phyloP scores from a whole-genome alignment of 2,329 filamentous ascomycete genomes.

The Lecanicillium sp. region DNA sequence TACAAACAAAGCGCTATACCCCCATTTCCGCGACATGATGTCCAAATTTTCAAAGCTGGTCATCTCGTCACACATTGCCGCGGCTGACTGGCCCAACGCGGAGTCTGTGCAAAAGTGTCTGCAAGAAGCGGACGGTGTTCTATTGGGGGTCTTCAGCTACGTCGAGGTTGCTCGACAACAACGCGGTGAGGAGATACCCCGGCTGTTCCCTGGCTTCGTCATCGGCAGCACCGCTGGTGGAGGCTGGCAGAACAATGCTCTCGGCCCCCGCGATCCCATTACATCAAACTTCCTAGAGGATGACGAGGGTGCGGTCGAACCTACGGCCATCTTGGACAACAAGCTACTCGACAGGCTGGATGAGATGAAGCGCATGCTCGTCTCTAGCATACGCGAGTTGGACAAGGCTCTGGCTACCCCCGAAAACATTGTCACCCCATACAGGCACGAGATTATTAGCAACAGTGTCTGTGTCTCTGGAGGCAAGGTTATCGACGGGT shows the following conservation, averaged over 20 bases:
- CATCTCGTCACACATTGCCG: slow-evolving; percentile 94
- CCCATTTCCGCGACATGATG: slow-evolving; percentile 99
- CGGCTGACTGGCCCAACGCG: slow-evolving; percentile 88
- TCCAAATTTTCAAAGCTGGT: slow-evolving; percentile 99
- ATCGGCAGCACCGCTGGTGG: slow-evolving; percentile 77
- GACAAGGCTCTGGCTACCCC: slow-evolving; percentile 74
- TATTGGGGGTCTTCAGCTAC: slow-evolving; percentile 91
- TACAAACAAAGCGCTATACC: slow-evolving; percentile 93
- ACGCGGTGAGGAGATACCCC: slow-evolving; percentile 83
- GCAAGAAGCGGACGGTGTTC: slow-evolving; percentile 93
- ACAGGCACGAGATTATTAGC: slow-evolving; percentile 71
- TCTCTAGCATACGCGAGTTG: slow-evolving; percentile 78
- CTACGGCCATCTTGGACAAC: slow-evolving; percentile 66
- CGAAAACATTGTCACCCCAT: slow-evolving; percentile 75
- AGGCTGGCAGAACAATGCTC: slow-evolving; percentile 74
- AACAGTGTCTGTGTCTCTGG: slow-evolving; percentile 77
- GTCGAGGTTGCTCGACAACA: slow-evolving; percentile 93
- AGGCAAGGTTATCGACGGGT: slow-evolving; percentile 76
- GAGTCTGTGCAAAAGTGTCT: slow-evolving; percentile 94
- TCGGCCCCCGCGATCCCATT: slow-evolving; percentile 61
- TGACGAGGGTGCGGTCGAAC: slow-evolving; percentile 65
- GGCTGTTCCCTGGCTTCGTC: slow-evolving; percentile 90
- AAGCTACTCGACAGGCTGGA: slow-evolving; percentile 77
- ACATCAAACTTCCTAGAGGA: slow-evolving; percentile 84
- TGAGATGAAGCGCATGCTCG: slow-evolving; percentile 75